These are phyloP conservation scores for Sclerotinia sclerotiorum DNA, from an alignment of 2,329 filamentous ascomycete species.

Conservation along the genomic window DNA sequence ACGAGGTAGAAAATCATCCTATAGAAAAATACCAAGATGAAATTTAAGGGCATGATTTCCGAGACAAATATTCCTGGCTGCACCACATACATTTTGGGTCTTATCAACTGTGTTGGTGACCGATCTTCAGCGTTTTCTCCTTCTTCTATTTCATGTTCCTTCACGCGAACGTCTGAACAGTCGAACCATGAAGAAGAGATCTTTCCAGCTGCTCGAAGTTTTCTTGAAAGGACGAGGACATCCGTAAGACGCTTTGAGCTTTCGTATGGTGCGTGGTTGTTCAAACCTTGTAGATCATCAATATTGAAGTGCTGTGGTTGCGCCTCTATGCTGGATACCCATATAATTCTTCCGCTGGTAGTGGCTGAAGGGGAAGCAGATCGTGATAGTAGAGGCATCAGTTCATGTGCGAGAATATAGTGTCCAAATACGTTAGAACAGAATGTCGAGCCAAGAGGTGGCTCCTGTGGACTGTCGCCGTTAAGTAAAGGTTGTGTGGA, in stretches of 20 bases:
- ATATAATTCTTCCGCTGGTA: constrained; percentile 60
- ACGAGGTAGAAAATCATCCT: constrained; percentile 65
- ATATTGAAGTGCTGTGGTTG: constrained; percentile 51
- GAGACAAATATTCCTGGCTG: constrained; percentile 89
- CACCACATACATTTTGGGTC: constrained; percentile 69
- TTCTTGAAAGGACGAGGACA: constrained; percentile 70
- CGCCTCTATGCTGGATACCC: constrained; percentile 82
- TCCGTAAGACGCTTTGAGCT: constrained; percentile 86
- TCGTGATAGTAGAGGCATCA: constrained; percentile 66
- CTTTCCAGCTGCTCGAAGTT: constrained; percentile 61
- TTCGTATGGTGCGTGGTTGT: constrained; percentile 68
- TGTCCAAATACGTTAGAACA: constrained; percentile 94
- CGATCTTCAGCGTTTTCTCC: constrained; percentile 31
- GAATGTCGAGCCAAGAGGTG: constrained; percentile 77
- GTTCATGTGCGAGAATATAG: constrained; percentile 80
- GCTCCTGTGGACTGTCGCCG: constrained; percentile 45
- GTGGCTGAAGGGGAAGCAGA: constrained; percentile 32
- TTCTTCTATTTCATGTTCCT: constrained; percentile 22
- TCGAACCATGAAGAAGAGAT: constrained; percentile 59
- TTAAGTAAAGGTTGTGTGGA: constrained; percentile 35
- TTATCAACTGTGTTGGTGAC: constrained; percentile 30
- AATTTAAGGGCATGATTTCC: constrained; percentile 72
- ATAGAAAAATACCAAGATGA: constrained; percentile 70
- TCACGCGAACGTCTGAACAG: constrained; percentile 34
- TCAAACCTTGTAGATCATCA: constrained; percentile 74